A percentile compares a stretch with the other conserved stretches of the same genome.
Conservation (phyloP, 1,139 yeast species). For the Eremothecium gossypii region DNA sequence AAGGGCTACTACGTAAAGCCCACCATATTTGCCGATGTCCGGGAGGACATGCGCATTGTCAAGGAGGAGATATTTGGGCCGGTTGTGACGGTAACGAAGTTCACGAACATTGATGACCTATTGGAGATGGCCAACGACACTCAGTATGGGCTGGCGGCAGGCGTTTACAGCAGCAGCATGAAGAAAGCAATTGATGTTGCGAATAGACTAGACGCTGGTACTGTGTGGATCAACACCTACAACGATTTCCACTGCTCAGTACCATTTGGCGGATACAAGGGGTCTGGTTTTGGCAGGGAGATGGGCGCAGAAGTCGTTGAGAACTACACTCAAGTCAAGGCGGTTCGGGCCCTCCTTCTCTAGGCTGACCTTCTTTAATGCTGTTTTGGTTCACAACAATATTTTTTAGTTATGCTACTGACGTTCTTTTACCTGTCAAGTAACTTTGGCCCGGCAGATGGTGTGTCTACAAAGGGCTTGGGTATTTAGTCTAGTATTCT, state of each 20-base stretch:
- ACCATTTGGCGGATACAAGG: slow-evolving; percentile 73
- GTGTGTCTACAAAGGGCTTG: no score
- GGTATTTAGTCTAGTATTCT: no score
- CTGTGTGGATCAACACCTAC: slow-evolving; percentile 70
- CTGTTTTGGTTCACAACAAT: no score
- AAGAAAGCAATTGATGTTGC: slow-evolving; percentile 49
- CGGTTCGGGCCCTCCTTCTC: slow-evolving; percentile 39
- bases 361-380: no score
- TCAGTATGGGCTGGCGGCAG: slow-evolving; percentile 76
- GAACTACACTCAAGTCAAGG: slow-evolving; percentile 62
- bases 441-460: no score
- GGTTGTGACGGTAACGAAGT: slow-evolving; percentile 58
- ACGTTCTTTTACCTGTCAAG: no score
- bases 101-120: slow-evolving; percentile 54
- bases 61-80: slow-evolving; percentile 72
- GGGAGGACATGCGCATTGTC: slow-evolving; percentile 48
- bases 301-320: slow-evolving; percentile 69
- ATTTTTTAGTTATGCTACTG: no score
- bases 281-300: slow-evolving; percentile 75
- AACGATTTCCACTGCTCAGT: slow-evolving; percentile 63
- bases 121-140: slow-evolving; percentile 56
- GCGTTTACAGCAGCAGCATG: slow-evolving; percentile 53
- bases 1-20: slow-evolving; percentile 63
- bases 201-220: slow-evolving; percentile 56
- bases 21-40: slow-evolving; percentile 58